Evolutionary conservation across 306 rosid species (phyloP).

Genomic region (Echinosophora koreensis): DNA sequence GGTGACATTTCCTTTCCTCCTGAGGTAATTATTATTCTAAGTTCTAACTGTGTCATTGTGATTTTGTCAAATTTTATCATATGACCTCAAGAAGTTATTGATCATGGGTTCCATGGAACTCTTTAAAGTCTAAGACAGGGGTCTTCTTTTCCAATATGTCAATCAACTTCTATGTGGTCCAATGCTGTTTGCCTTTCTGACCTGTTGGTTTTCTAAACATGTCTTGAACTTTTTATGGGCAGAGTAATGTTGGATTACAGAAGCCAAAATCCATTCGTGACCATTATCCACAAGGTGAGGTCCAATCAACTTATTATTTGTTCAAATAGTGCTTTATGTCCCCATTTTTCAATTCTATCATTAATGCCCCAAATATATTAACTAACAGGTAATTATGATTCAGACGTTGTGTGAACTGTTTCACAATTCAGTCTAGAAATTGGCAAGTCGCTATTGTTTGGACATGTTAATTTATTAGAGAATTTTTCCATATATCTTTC

Average conservation of each 20-base stretch:
- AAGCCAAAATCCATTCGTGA: slow-evolving; percentile 61
- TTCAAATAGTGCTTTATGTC: slow-evolving; percentile 31
- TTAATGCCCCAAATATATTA: slow-evolving; percentile 27
- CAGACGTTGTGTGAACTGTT: slow-evolving; percentile 31
- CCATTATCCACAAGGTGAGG: slow-evolving; percentile 64
- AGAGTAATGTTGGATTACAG: slow-evolving; percentile 64
- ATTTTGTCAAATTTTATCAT: slow-evolving; percentile 9
- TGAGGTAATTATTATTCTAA: slow-evolving; percentile 57
- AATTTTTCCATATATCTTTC: slow-evolving; percentile 39
- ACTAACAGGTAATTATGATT: slow-evolving; percentile 6
- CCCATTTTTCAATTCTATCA: slow-evolving; percentile 7
- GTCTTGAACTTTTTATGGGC: slow-evolving; percentile 50
- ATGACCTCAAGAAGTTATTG: slow-evolving; percentile 25
- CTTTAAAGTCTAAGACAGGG: neutral
- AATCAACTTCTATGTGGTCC: slow-evolving; percentile 6
- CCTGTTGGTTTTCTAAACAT: slow-evolving; percentile 33
- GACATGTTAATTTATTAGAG: slow-evolving; percentile 25
- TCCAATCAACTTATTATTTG: slow-evolving; percentile 37
- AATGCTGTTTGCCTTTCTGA: slow-evolving; percentile 31
- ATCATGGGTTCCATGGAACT: slow-evolving; percentile 1
- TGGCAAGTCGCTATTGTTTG: slow-evolving; percentile 30
- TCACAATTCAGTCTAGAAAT: slow-evolving; percentile 25
- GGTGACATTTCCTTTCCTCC: slow-evolving; percentile 68
- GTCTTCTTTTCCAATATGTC: slow-evolving; percentile 17
- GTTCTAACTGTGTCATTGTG: slow-evolving; percentile 5